Percentiles rank a stretch among this genome's conserved stretches.
Conservation (phyloP, 2,329 filamentous ascomycete genomes). For the Drechslerella stenobrocha region DNA sequence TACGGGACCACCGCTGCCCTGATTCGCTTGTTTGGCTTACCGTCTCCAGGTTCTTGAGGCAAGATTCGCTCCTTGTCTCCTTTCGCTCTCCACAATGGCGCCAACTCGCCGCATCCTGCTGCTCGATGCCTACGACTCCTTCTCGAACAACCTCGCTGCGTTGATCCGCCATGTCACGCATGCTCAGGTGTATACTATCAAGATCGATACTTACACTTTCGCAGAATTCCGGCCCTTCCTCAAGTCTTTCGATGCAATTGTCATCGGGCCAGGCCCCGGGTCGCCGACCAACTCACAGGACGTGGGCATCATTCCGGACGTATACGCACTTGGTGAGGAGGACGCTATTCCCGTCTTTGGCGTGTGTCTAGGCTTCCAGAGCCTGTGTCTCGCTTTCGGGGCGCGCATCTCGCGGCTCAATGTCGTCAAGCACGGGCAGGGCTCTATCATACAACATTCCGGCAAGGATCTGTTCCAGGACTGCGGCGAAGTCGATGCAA, state of each 20-base stretch:
- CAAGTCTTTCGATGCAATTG: slow-evolving; percentile 74
- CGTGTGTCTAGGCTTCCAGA: slow-evolving; percentile 88
- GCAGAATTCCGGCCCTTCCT: slow-evolving; percentile 61
- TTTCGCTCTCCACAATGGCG: slow-evolving; percentile 6
- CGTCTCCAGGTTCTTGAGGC: too few species aligned
- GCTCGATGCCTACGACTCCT: slow-evolving; percentile 94
- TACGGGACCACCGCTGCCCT: too few species aligned
- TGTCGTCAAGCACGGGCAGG: slow-evolving; percentile 81
- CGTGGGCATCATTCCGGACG: slow-evolving; percentile 75
- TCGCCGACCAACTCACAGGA: slow-evolving; percentile 72
- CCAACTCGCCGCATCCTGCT: slow-evolving; percentile 68
- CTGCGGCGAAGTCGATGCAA: slow-evolving; percentile 57
- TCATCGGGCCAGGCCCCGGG: slow-evolving; percentile 89
- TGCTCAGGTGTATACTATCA: slow-evolving; percentile 70
- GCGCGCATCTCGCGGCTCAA: slow-evolving; percentile 67
- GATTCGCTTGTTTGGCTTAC: too few species aligned
- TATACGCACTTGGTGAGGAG: slow-evolving; percentile 69
- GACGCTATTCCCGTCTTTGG: slow-evolving; percentile 76
- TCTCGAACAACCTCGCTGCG: slow-evolving; percentile 90
- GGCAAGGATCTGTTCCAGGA: slow-evolving; percentile 67
- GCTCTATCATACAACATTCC: slow-evolving; percentile 67
- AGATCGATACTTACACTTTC: slow-evolving; percentile 69
- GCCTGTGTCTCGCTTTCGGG: slow-evolving; percentile 70
- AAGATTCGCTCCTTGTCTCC: too few species aligned
- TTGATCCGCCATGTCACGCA: slow-evolving; percentile 72